phyloP scores from a whole-genome alignment of 257 asterid species.

The Mentha longifolia region DNA sequence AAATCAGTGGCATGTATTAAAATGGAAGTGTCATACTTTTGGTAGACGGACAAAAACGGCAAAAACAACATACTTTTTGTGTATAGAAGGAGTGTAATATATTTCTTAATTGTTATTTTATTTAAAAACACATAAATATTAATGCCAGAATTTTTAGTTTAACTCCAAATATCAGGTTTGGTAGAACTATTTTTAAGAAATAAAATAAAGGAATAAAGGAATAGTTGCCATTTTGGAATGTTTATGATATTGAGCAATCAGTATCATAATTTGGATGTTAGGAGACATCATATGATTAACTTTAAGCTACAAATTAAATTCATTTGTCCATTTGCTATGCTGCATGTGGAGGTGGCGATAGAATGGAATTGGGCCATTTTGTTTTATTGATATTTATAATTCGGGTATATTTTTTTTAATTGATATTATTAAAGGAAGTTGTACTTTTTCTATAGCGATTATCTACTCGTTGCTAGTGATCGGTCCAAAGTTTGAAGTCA shows the following conservation, averaged over 20 bases:
- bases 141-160: too few relatives aligned
- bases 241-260: background rate
- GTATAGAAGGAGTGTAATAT: too few relatives aligned
- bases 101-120: too few relatives aligned
- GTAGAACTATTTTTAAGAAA: background rate
- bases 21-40: too few relatives aligned
- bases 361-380: slow-evolving; percentile 21
- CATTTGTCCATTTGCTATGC: slow-evolving; percentile 17
- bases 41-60: too few relatives aligned
- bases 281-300: slow-evolving; percentile 29
- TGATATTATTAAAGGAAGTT: background rate
- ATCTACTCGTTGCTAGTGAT: background rate
- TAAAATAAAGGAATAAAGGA: background rate
- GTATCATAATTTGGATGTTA: slow-evolving; percentile 26
- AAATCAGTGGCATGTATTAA: too few relatives aligned
- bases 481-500: too few relatives aligned
- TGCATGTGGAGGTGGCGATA: slow-evolving; percentile 3
- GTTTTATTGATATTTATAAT: background rate
- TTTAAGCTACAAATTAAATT: slow-evolving; percentile 9
- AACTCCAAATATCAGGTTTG: slow-evolving; percentile 2
- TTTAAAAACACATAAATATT: too few relatives aligned
- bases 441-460: slow-evolving; percentile 3
- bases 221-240: slow-evolving; percentile 9
- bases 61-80: too few relatives aligned
- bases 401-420: background rate